Percentiles rank a stretch among this genome's conserved stretches.
Evolutionary conservation across 192 early-diverging fungal genomes (phyloP).

Genomic region (Coemansia reversa): DNA sequence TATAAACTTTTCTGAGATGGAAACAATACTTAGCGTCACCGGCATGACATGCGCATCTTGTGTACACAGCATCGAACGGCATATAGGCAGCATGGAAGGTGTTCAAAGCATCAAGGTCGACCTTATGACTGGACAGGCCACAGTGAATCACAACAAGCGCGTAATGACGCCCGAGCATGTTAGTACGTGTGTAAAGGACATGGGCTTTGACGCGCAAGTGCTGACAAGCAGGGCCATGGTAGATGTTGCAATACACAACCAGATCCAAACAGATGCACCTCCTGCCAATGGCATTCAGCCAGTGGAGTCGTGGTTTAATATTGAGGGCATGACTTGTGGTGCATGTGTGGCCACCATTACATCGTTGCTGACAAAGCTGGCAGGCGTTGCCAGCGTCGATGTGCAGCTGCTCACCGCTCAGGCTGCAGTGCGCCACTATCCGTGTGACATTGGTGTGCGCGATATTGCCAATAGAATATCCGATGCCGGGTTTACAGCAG

Average conservation of each 20-base stretch:
- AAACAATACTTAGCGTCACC: conserved; percentile 57
- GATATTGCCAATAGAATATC: conserved; percentile 78
- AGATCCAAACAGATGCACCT: neutral
- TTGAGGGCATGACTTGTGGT: conserved; percentile 95
- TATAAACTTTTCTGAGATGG: conserved; percentile 35
- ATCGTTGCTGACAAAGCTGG: conserved; percentile 58
- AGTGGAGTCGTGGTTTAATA: conserved; percentile 45
- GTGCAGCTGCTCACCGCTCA: conserved; percentile 74
- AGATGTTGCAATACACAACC: neutral
- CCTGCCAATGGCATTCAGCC: conserved; percentile 22
- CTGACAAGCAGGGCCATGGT: conserved; percentile 25
- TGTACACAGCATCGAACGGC: conserved; percentile 65
- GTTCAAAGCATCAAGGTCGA: conserved; percentile 65
- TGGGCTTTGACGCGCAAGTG: conserved; percentile 70
- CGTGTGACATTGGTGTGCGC: conserved; percentile 66
- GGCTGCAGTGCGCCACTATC: conserved; percentile 70
- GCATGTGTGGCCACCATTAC: conserved; percentile 87
- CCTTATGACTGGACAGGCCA: conserved; percentile 62
- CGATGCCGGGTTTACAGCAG: conserved; percentile 69
- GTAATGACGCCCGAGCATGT: conserved; percentile 40
- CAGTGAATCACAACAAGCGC: conserved; percentile 48
- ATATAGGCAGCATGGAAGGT: conserved; percentile 39
- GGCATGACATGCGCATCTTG: conserved; percentile 92
- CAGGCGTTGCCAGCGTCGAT: conserved; percentile 71
- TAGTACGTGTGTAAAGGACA: conserved; percentile 61